Percentiles rank a stretch among this genome's conserved stretches.
These are phyloP conservation scores for Trypanosoma mega DNA, from an alignment of 208 protist genomes.

Conservation along the genomic window DNA sequence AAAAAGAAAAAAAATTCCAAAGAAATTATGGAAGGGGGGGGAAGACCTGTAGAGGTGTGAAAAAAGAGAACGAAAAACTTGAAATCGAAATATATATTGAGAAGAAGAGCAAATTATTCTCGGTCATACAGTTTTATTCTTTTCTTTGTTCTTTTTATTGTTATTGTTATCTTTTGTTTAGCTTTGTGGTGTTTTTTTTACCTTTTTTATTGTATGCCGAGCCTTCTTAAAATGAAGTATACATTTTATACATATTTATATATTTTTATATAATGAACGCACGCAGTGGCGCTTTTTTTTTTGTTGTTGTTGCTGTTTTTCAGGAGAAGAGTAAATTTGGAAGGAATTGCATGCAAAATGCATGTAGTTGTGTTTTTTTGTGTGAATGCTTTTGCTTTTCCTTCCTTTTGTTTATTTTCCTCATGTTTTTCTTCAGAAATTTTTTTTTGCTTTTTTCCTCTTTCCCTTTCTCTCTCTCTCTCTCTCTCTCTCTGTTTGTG, in stretches of 20 bases:
- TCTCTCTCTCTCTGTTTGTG: too few relatives aligned
- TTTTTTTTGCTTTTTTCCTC: too few relatives aligned
- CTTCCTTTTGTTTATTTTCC: too few relatives aligned
- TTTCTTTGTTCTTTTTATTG: not conserved
- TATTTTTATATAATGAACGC: slow-evolving; percentile 9
- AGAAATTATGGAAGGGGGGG: too few relatives aligned
- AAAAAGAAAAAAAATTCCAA: too few relatives aligned
- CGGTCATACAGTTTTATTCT: not conserved
- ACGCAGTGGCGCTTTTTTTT: not conserved
- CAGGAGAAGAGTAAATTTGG: too few relatives aligned
- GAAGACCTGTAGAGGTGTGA: too few relatives aligned
- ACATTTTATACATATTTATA: slow-evolving; percentile 1
- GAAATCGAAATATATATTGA: not conserved
- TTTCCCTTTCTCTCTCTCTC: too few relatives aligned
- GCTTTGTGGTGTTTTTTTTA: not conserved
- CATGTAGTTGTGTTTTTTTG: too few relatives aligned
- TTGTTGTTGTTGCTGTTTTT: slow-evolving; percentile 16
- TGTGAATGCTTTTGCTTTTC: too few relatives aligned
- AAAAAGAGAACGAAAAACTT: not conserved
- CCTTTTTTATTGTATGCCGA: slow-evolving; percentile 9
- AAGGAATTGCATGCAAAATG: too few relatives aligned
- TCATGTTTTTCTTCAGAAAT: too few relatives aligned
- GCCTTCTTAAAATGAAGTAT: not conserved
- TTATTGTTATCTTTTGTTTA: slow-evolving; percentile 22
- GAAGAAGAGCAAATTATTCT: not conserved